Evolutionary conservation across 495 filamentous ascomycete species (phyloP).

Genomic region (Penicillium ochrochloron): DNA sequence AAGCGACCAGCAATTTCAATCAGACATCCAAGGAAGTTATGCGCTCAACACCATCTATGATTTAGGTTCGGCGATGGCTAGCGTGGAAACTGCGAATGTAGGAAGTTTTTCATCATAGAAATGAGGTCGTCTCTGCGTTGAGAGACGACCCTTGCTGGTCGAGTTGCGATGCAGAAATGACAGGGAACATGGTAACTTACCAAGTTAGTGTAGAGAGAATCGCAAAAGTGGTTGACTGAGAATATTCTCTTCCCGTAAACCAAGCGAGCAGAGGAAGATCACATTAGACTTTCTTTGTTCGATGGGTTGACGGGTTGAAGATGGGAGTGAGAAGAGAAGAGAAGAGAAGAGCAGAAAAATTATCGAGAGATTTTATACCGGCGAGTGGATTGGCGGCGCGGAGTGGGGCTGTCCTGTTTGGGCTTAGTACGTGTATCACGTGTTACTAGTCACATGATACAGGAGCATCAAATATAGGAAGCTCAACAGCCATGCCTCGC

Average conservation of each 20-base stretch:
- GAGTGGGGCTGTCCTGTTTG: background rate
- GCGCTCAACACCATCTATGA: conserved; percentile 50
- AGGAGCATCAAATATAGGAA: background rate
- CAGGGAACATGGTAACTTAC: conserved; percentile 28
- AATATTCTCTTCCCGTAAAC: background rate
- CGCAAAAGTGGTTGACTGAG: background rate
- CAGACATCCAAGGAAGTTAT: conserved; percentile 61
- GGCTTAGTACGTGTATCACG: background rate
- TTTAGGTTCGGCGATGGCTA: conserved; percentile 55
- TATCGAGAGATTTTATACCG: conserved; percentile 44
- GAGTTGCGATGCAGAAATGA: conserved; percentile 22
- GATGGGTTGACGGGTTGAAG: background rate
- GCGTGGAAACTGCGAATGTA: conserved; percentile 62
- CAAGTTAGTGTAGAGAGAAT: conserved; percentile 24
- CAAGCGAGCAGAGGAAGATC: conserved; percentile 7
- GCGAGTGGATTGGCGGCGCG: conserved; percentile 38
- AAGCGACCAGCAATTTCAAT: conserved; percentile 38
- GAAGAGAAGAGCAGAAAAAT: conserved; percentile 35
- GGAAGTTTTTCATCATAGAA: conserved; percentile 55
- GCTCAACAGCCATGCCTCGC: background rate
- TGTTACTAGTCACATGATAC: background rate
- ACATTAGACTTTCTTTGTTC: conserved; percentile 24
- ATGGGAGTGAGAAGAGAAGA: conserved; percentile 23
- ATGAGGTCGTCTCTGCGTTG: conserved; percentile 9
- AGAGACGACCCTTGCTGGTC: conserved; percentile 16